Evolutionary conservation across 169 alveolate genomes (phyloP), one percentile per base, ranked within the genome.

Genomic region (Plasmodium adleri): DNA sequence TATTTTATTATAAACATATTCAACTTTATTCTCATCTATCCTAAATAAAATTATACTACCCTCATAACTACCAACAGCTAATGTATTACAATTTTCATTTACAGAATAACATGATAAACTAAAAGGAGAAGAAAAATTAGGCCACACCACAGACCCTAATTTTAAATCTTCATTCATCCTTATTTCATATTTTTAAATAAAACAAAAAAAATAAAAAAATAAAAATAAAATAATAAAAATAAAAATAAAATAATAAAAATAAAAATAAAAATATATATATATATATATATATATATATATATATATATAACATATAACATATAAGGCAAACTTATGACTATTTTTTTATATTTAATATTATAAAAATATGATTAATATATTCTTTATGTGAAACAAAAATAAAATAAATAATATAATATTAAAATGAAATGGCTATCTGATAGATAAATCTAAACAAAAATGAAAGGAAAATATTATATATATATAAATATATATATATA

Each of bases 61-160:
- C 26, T 86, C 92, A 64, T 60, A 59, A 49, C 88, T 71, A 0
- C 92, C 92, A 10, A 72, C 75, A 49, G 92, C 72, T 43, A 86
- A 17, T 10, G 62, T 58, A 24, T 49, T 24, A 54, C 92, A 59
- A 0, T 20, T 39, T 24, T 86, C 86, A 47, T 67, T 86, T 15
- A 70, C 45, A 7, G 58, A 74, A 66, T 86, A 86, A 20, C 92
- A 86, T 15, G 92, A 70, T 15, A 71, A 71, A 56, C 76, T 86
- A 59, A 86, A 86, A 3, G 92, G 92, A 10, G 92, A 86, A 15
- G 70, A 28, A 64, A 86, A 86, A 66, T 86, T 86, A 49, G 92
- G 92, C 92, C 92, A 86, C 26, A 86, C 13, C n/a, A 86, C 72
- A 15, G 92, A 86, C 73, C 92, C 92, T 62, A 86, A 72, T 52